Base-by-base conservation (phyloP, 2,329 filamentous ascomycete genomes). In the Coccinonectria pachysandricola region DNA sequence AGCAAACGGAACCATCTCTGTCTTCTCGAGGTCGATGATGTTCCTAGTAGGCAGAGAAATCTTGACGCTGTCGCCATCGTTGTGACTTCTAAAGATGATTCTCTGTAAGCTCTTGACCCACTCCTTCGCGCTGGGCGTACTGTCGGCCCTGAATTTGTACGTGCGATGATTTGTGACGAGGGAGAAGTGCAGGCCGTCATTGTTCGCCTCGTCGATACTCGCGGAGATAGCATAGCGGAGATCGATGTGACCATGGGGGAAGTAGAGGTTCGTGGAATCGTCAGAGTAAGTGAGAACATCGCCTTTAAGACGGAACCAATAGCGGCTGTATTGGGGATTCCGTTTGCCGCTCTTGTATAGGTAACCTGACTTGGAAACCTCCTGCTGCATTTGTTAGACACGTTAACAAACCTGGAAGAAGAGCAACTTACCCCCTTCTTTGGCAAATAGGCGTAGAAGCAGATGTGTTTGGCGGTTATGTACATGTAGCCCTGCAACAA, bases 401-500 rank as follows among this genome's bases (percentile, higher is more conserved):
- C n/a, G n/a, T n/a, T n/a, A n/a, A n/a, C n/a, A 7, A 8, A n/a
- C 8, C 9, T 15, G 12, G 11, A 10, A 4, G 16, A 6, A 23
- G n/a, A 28, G 6, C 12, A 12, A 48, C 76, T 56, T 64, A 82
- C 80, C 26, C 80, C 75, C 65, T 91, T 94, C 63, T 87, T 92
- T 6, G 86, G 86, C n/a, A 96, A 68, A 50, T 95, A 95, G 19
- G 91, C 86, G 50, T 95, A 96, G 53, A 96, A 98, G 57, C 87
- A 95, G 35, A 96, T 81, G 50, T 98, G 91, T 43, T 79, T 81
- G 35, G 80, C 68, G 0, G 91, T 96, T 47, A 98, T 83, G 57
- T 96, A 96, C 69, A 98, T 79, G 52, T 91, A 95, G 5, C 91
- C 91, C 50, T 95, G 86, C 7, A 96, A 68, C 15, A 96, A 63